Base-by-base conservation (phyloP, 768 basidiomycete genomes). In the Collybiopsis confluens region DNA sequence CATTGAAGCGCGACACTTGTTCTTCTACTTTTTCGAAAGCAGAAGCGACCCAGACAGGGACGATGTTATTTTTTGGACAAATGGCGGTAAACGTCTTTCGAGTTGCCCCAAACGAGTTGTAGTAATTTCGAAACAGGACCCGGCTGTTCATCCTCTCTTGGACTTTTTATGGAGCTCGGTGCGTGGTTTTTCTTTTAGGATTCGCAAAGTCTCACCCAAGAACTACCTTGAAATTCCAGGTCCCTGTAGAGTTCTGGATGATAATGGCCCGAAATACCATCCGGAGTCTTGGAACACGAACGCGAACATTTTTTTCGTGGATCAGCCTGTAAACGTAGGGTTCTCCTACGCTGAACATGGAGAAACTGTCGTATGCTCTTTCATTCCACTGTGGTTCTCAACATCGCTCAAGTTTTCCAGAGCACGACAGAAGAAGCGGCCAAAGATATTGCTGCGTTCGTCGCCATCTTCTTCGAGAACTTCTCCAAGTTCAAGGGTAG, bases 21-120 rank as follows among this genome's bases (percentile, higher is more conserved):
- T 85, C 63, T 89, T 89, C 73, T 86, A 86, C 70, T 89, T 89
- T 65, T 90, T 90, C 63, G 86, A 90, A 64, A 85, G 82, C 53
- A 70, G 89, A 46, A 77, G 67, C 47, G 70, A 84, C 55, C 83
- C 85, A 4, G 76, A 74, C 33, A 77, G 69, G 51, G 83, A 84
- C 62, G 82, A 83, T 58, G 78, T 85, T 7, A 80, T 84, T 9
- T 79, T 84, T 61, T 79, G 77, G 77, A 75, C 74, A 0, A 77
- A 73, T 46, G 76, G 76, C 58, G 86, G 75, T 62, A 41, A 40
- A 55, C 54, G 18, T 2, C 37, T n/a, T 3, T 21, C 10, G n/a
- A 5, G 8, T 26, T 13, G 23, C 9, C 36, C 4, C 18, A 5
- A 3, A 21, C 21, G 20, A 18, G 33, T 18, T 46, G 45, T 30